Percentiles rank a stretch among this genome's conserved stretches.
Evolutionary conservation across 352 stramenopile genomes (phyloP).

Genomic region (Globisporangium uncinulatum): DNA sequence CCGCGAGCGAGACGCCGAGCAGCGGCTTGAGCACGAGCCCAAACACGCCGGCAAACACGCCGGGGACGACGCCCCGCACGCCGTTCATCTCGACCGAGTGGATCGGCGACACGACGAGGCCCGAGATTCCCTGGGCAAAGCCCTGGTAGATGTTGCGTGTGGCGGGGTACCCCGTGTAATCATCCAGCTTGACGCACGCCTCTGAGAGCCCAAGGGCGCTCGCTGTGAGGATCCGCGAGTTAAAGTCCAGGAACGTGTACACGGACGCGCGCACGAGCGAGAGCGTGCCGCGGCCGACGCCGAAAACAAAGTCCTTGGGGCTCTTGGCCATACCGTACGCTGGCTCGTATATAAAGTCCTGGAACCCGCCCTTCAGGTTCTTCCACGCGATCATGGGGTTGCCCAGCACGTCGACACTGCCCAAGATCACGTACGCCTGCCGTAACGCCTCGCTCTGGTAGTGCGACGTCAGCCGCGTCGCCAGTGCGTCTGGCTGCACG

Average conservation of each 20-base stretch:
- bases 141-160: constrained; percentile 86
- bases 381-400: constrained; percentile 88
- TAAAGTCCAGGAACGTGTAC: constrained; percentile 86
- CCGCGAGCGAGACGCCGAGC: constrained; percentile 69
- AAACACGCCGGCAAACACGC: constrained; percentile 71
- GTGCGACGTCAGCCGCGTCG: constrained; percentile 61
- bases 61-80: constrained; percentile 66
- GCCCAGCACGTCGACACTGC: constrained; percentile 83
- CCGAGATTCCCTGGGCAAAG: constrained; percentile 79
- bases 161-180: constrained; percentile 83
- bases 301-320: constrained; percentile 70
- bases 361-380: constrained; percentile 74
- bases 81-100: constrained; percentile 79
- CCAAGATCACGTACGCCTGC: constrained; percentile 85
- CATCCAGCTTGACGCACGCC: constrained; percentile 80
- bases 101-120: constrained; percentile 79
- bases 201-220: constrained; percentile 78
- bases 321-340: constrained; percentile 76
- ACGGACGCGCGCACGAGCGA: constrained; percentile 78
- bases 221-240: constrained; percentile 79
- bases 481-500: constrained; percentile 71
- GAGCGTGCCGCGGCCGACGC: constrained; percentile 75
- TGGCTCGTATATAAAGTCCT: constrained; percentile 81
- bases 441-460: constrained; percentile 86
- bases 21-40: constrained; percentile 80